Evolutionary conservation across 768 basidiomycete species (phyloP).

Genomic region (Amanita phalloides): DNA sequence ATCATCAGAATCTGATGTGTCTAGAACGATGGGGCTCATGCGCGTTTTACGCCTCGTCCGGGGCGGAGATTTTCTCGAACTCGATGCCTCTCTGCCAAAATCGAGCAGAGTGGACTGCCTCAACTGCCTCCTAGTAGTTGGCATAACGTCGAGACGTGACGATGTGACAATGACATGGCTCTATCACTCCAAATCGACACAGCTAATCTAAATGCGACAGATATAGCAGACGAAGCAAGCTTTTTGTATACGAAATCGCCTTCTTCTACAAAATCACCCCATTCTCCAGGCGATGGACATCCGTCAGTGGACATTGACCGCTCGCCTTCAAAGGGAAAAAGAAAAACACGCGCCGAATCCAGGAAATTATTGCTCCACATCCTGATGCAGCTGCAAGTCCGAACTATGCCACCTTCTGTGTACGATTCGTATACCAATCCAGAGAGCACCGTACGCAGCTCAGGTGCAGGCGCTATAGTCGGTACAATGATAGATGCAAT

Average conservation of each 20-base stretch:
- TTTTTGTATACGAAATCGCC: neutral
- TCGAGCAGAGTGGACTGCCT: conserved; percentile 35
- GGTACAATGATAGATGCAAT: conserved; percentile 34
- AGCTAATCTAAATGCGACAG: conserved; percentile 8
- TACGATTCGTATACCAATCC: conserved; percentile 28
- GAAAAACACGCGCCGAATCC: conserved; percentile 46
- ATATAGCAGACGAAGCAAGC: neutral
- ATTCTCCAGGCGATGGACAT: neutral
- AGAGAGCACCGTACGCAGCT: conserved; percentile 16
- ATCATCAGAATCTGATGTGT: conserved; percentile 1
- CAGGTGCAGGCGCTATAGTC: conserved; percentile 29
- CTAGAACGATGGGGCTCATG: neutral
- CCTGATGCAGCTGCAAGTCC: conserved; percentile 47
- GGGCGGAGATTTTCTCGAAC: neutral
- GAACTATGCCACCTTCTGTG: conserved; percentile 43
- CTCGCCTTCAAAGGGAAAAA: conserved; percentile 15
- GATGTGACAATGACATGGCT: neutral
- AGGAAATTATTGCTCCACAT: conserved; percentile 61
- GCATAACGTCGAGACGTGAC: neutral
- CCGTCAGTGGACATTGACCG: neutral
- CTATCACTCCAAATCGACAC: conserved; percentile 3
- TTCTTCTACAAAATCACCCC: neutral
- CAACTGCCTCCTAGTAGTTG: conserved; percentile 11
- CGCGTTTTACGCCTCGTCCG: neutral
- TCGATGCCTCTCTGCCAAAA: conserved; percentile 5